These are phyloP conservation scores for Leccinum fallax DNA, from an alignment of 1,284 basidiomycete genomes.

Conservation along the genomic window DNA sequence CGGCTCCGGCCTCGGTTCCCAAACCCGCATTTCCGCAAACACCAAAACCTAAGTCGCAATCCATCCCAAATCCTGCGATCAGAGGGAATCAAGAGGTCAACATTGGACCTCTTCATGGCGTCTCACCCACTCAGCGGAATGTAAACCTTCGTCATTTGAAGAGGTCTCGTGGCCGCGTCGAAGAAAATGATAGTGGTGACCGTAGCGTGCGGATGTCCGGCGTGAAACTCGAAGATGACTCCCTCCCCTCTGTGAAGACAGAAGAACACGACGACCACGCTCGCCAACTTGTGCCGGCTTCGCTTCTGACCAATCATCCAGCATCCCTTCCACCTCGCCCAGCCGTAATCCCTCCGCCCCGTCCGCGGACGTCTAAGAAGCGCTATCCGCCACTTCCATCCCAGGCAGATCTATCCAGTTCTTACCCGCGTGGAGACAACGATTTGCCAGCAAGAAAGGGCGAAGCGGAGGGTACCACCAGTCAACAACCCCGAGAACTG, in stretches of 20 bases:
- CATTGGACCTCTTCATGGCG: constrained; percentile 21
- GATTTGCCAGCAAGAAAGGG: neutral
- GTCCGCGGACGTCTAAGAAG: constrained; percentile 22
- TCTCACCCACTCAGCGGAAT: constrained; percentile 33
- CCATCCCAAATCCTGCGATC: constrained; percentile 17
- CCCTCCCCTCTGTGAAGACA: constrained; percentile 5
- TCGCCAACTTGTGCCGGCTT: neutral
- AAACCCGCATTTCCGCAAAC: constrained; percentile 19
- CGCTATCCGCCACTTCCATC: neutral
- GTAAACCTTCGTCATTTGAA: constrained; percentile 37
- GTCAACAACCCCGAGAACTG: constrained; percentile 4
- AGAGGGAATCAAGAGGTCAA: constrained; percentile 20
- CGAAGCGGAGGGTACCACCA: neutral
- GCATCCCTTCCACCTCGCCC: constrained; percentile 18
- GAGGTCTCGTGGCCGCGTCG: constrained; percentile 24
- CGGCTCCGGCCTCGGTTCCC: constrained; percentile 10
- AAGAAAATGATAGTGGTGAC: constrained; percentile 32
- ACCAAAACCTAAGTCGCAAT: constrained; percentile 27
- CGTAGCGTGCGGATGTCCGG: constrained; percentile 28
- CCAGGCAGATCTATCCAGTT: neutral
- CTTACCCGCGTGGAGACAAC: constrained; percentile 9
- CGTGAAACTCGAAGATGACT: constrained; percentile 27
- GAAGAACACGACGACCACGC: constrained; percentile 18
- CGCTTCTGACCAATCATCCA: neutral
- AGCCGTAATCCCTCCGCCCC: constrained; percentile 29